Conservation (phyloP, 345 rosid species). For the Trapa incisa region DNA sequence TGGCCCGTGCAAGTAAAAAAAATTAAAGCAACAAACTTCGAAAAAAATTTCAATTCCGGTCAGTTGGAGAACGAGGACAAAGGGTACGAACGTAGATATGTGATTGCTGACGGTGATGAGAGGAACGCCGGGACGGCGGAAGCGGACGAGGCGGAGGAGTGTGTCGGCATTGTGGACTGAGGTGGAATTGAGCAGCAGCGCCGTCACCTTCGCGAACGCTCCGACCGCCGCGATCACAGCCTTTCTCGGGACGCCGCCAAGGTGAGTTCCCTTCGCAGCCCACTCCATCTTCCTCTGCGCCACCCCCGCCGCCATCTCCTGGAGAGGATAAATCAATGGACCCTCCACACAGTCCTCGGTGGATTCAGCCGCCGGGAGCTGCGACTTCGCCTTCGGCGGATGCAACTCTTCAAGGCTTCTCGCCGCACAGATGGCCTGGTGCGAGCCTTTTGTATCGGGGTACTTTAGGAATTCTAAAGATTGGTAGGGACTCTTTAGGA, state of each 20-base stretch:
- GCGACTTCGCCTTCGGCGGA: too few relatives aligned
- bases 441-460: too few relatives aligned
- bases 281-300: slow-evolving; percentile 52
- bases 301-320: neutral
- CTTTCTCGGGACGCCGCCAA: slow-evolving; percentile 72
- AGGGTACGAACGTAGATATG: slow-evolving; percentile 71
- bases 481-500: too few relatives aligned
- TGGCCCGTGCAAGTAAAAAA: too few relatives aligned
- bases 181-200: slow-evolving; percentile 53
- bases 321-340: neutral
- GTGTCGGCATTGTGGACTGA: slow-evolving; percentile 62
- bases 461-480: too few relatives aligned
- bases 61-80: neutral
- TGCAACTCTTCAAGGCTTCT: too few relatives aligned
- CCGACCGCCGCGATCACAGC: slow-evolving; percentile 50
- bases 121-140: slow-evolving; percentile 60
- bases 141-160: slow-evolving; percentile 56
- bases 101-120: slow-evolving; percentile 95
- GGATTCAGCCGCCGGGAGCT: neutral
- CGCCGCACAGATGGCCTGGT: too few relatives aligned
- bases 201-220: slow-evolving; percentile 51
- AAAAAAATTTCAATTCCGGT: neutral
- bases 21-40: neutral
- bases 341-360: neutral
- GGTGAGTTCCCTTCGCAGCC: slow-evolving; percentile 54